Base-by-base conservation (phyloP, 352 stramenopile genomes). In the Elongisporangium anandrum region DNA sequence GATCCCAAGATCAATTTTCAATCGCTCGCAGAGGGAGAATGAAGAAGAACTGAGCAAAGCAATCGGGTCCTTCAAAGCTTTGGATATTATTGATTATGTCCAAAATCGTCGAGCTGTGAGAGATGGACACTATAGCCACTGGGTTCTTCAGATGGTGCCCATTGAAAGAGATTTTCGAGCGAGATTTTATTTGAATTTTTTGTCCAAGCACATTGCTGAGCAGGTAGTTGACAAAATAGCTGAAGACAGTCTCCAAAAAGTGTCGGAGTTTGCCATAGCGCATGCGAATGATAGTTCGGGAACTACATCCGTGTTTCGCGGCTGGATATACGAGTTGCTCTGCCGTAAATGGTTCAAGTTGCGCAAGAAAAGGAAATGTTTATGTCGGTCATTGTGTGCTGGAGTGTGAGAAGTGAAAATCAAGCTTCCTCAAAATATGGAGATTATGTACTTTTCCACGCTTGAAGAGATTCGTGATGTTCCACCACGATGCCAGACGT, bases 261-360 rank as follows among this genome's bases (percentile, higher is more conserved):
- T 66, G 5, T 63, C 54, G 6, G 21, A 63, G 48, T 63, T 57
- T n/a, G 63, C 50, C 19, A 57, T 62, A 47, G 48, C 52, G 45
- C 48, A 65, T 19, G 20, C 26, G n/a, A 24, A 51, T 52, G 63
- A 69, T 55, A 49, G 49, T 16, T 69, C 63, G 13, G 57, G 47
- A 59, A 59, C n/a, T 59, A 65, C 50, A 19, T 49, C 53, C n/a
- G 53, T 60, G 8, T 22, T 59, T 62, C 57, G 50, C 41, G 22
- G 50, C 19, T 60, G 23, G 29, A 59, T 62, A 26, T 65, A 65
- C 45, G 48, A 69, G 23, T 56, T 61, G 53, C 49, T 66, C 1
- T 66, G 60, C 50, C 54, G 58, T 13, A 50, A 17, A 65, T 65
- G 60, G 53, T 53, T 65, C n/a, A 59, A 21, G 7, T 3, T 61